Evolutionary conservation across 108 stramenopile genomes (phyloP), one percentile per base, ranked within the genome.

Genomic region (Nitzschia palea): DNA sequence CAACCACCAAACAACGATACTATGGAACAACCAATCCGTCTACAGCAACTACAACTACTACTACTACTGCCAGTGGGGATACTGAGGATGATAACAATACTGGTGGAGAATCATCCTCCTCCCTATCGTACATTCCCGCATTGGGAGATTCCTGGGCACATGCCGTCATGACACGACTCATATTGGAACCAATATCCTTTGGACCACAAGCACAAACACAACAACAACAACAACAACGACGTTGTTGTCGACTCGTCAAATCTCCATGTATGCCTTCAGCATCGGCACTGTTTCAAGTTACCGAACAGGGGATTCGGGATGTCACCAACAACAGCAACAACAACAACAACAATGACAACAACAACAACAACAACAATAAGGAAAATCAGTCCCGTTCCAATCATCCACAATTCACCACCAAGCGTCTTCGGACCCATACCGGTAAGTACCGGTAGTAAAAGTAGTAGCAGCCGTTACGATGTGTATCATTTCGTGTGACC

Each of bases 101-200:
- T 8, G 22, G 22, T 48, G n/a, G 4, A 20, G 53, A 20, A 66
- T 62, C 30, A 73, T 78, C 1, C 60, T 73, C 31, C n/a, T n/a
- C n/a, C n/a, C n/a, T n/a, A n/a, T n/a, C n/a, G n/a, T 29, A 84
- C 42, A 90, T 92, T 26, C 96, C 97, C 6, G 95, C 97, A 6
- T 80, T 98, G 50, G 97, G 97, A 37, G 96, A 96, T 53, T 82
- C 91, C 14, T 98, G 97, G 97, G 92, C 97, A 12, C 97, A 98
- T 74, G 90, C 96, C 37, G 77, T 89, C 4, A 84, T 95, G 1
- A 94, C 94, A n/a, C 84, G 96, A 29, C 48, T 97, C 22, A 27
- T 94, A 45, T 58, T 89, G 23, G 44, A 10, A 18, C 42, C 53
- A 2, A 64, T n/a, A 9, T 22, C 48, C 18, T 3, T 5, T 8